These are phyloP conservation scores for Pichia sp. DNA, from an alignment of 1,139 yeast genomes.

Conservation along the genomic window DNA sequence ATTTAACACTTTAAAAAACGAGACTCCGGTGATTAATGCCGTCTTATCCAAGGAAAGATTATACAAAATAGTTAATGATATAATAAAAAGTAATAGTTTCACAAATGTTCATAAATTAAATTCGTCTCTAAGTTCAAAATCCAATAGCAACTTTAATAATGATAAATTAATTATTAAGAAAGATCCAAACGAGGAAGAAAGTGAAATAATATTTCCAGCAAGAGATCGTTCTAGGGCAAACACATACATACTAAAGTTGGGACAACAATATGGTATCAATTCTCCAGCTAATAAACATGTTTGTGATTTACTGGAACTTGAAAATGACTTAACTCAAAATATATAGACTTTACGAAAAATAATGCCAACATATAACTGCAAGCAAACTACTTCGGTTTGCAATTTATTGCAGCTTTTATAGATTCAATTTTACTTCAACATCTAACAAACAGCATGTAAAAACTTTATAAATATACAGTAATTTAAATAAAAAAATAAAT, in stretches of 20 bases:
- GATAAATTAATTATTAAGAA: background rate
- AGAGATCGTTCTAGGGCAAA: slow-evolving; percentile 46
- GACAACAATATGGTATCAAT: slow-evolving; percentile 38
- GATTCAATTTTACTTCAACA: too few relatives aligned
- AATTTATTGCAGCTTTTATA: too few relatives aligned
- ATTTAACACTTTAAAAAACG: slow-evolving; percentile 10
- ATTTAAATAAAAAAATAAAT: background rate
- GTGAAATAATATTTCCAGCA: background rate
- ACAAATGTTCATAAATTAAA: background rate
- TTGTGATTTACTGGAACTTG: slow-evolving; percentile 44
- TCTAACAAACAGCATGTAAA: too few relatives aligned
- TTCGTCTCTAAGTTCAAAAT: background rate
- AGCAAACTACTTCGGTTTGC: too few relatives aligned
- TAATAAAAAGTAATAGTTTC: slow-evolving; percentile 1
- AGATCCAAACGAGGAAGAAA: background rate
- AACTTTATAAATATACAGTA: too few relatives aligned
- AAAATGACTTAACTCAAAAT: slow-evolving; percentile 25
- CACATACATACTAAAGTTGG: slow-evolving; percentile 63
- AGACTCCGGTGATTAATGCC: slow-evolving; percentile 36
- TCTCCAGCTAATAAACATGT: slow-evolving; percentile 51
- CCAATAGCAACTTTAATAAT: background rate
- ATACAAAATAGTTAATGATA: slow-evolving; percentile 15
- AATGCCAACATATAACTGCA: too few relatives aligned
- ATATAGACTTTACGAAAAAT: too few relatives aligned
- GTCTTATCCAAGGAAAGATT: slow-evolving; percentile 32